Evolutionary conservation across 306 rosid genomes (phyloP).

Genomic region (Comarum palustre): DNA sequence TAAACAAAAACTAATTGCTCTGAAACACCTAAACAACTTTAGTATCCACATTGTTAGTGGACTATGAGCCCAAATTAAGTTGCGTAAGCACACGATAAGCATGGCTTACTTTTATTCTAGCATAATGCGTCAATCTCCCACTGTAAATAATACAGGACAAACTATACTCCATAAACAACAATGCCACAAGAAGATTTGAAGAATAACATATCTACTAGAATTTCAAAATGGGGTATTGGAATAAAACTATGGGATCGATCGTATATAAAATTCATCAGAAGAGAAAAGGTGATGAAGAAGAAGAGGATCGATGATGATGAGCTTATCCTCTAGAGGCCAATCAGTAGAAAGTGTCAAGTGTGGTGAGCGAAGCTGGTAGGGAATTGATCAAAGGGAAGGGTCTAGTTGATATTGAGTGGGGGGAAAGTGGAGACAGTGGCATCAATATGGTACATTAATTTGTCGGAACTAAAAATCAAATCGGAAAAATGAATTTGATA

Average conservation of each 20-base stretch:
- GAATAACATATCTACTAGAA: slow-evolving; percentile 6
- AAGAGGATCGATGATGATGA: slow-evolving; percentile 22
- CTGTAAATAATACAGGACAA: slow-evolving; percentile 21
- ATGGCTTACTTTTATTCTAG: slow-evolving; percentile 15
- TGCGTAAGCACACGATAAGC: slow-evolving; percentile 19
- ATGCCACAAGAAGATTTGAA: slow-evolving; percentile 22
- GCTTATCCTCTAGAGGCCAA: slow-evolving; percentile 49
- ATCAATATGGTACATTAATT: slow-evolving; percentile 23
- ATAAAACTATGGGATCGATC: slow-evolving; percentile 10
- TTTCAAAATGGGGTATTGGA: background rate
- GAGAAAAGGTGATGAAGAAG: slow-evolving; percentile 11
- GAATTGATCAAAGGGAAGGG: slow-evolving; percentile 28
- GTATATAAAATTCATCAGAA: background rate
- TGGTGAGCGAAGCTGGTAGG: slow-evolving; percentile 35
- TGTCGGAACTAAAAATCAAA: slow-evolving; percentile 29
- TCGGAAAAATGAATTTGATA: background rate
- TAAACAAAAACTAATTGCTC: background rate
- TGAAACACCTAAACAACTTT: slow-evolving; percentile 19
- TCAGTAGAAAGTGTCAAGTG: slow-evolving; percentile 17
- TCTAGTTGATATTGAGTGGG: slow-evolving; percentile 36
- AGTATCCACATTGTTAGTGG: slow-evolving; percentile 34
- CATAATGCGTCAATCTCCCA: slow-evolving; percentile 14
- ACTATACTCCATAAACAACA: slow-evolving; percentile 12
- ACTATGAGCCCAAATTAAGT: slow-evolving; percentile 30
- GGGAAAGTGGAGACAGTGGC: slow-evolving; percentile 48